Evolutionary conservation across 768 basidiomycete species (phyloP), one percentile per base, ranked within the genome.

Genomic region (Pholiota conissans): DNA sequence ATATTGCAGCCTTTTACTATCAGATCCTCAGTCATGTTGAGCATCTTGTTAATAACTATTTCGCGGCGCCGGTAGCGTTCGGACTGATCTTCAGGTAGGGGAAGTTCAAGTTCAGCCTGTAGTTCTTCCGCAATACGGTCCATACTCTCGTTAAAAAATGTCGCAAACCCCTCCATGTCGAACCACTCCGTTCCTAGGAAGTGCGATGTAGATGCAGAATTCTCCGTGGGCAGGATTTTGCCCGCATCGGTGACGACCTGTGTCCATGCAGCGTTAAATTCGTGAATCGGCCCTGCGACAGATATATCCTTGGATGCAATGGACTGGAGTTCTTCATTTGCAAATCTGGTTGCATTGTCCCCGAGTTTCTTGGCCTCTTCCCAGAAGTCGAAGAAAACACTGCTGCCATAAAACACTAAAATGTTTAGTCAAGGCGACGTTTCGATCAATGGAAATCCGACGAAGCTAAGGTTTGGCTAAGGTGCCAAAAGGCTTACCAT

Each of bases 61-160:
- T 55, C 60, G 2, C 73, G 65, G 26, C 67, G 54, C 30, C 62
- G 66, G 51, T 74, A 72, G 11, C 63, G 54, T 4, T 71, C 69
- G 7, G 72, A 71, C 28, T 70, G 34, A 29, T 72, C 63, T 34
- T 62, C 67, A 10, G 60, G 63, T 20, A 61, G 56, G 3, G 74
- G 70, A 1, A 69, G 57, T 2, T 70, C 64, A 50, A 79, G 73
- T 47, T 73, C 70, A 3, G 62, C 63, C 30, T 70, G 55, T 22
- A 76, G 53, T 3, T 49, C 49, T 14, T 59, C 59, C 26, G 73
- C 49, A 13, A 65, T 58, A 10, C 53, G 39, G 11, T 63, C 62
- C 3, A 75, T 28, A 16, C 66, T 63, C 9, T 3, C 46, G 4
- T 57, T 50, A 53, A 3, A 75, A 26, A 24, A 60, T 62, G 11